These are phyloP conservation scores for Inga laurina DNA, from an alignment of 306 rosid species.

Conservation along the genomic window DNA sequence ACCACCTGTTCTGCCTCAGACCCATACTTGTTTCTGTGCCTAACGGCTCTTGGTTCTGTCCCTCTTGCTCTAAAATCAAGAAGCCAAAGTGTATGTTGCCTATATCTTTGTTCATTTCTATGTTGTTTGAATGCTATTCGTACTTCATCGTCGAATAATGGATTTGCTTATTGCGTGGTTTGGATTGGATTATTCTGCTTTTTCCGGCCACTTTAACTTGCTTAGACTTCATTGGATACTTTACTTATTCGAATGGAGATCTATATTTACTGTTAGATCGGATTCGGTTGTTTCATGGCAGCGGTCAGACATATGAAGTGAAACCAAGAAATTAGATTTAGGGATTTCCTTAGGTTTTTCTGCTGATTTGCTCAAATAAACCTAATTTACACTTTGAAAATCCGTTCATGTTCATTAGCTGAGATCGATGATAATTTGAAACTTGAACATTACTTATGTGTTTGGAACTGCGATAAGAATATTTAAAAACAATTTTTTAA, in stretches of 20 bases:
- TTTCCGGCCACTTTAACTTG: neutral
- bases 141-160: neutral
- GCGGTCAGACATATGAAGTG: no score
- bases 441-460: neutral
- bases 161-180: neutral
- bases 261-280: neutral
- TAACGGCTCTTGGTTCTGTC: constrained; percentile 75
- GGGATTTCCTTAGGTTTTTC: neutral
- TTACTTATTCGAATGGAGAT: neutral
- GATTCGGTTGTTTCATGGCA: neutral
- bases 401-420: neutral
- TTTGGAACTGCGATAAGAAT: no score
- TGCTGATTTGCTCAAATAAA: neutral
- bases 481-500: no score
- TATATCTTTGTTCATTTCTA: neutral
- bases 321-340: neutral
- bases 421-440: neutral
- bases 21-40: constrained; percentile 76
- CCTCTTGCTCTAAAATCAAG: constrained; percentile 53
- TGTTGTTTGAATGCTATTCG: neutral
- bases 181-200: neutral
- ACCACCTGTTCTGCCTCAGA: constrained; percentile 74
- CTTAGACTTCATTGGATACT: neutral
- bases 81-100: constrained; percentile 54
- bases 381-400: neutral